A percentile compares a stretch with the other conserved stretches of the same genome.
phyloP scores from a whole-genome alignment of 2,329 filamentous ascomycete genomes.

The Colletotrichum cereale region DNA sequence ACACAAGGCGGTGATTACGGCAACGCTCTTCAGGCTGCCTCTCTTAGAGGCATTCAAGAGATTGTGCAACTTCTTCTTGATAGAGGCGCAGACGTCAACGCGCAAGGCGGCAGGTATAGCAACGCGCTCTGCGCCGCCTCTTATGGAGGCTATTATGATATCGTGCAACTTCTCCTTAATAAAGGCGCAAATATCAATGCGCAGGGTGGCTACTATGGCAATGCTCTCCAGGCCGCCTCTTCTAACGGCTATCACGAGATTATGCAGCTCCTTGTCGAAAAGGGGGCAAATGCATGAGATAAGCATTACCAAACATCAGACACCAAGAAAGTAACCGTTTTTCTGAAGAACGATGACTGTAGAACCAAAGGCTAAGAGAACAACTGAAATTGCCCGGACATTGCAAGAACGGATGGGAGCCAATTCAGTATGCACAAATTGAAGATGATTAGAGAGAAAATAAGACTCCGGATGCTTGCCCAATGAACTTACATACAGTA shows the following conservation, averaged over 20 bases:
- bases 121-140: too few species aligned
- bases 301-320: neutral
- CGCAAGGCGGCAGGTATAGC: too few species aligned
- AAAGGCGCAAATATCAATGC: too few species aligned
- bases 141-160: too few species aligned
- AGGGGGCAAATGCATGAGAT: conserved; percentile 12
- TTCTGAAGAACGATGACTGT: neutral
- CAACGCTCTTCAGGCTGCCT: conserved; percentile 28
- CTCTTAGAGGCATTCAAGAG: conserved; percentile 10
- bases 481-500: too few species aligned
- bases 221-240: neutral
- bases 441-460: neutral
- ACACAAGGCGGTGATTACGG: too few species aligned
- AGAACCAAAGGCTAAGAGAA: too few species aligned
- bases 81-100: too few species aligned
- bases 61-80: conserved; percentile 16
- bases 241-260: neutral
- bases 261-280: neutral
- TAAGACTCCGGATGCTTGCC: neutral
- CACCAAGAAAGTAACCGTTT: neutral
- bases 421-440: neutral
- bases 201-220: neutral
- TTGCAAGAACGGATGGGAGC: neutral
- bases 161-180: too few species aligned
- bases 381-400: neutral